Percentiles rank a stretch among this genome's conserved stretches.
Conservation (phyloP, 768 basidiomycete genomes). For the Leccinum olivaceopallidum region DNA sequence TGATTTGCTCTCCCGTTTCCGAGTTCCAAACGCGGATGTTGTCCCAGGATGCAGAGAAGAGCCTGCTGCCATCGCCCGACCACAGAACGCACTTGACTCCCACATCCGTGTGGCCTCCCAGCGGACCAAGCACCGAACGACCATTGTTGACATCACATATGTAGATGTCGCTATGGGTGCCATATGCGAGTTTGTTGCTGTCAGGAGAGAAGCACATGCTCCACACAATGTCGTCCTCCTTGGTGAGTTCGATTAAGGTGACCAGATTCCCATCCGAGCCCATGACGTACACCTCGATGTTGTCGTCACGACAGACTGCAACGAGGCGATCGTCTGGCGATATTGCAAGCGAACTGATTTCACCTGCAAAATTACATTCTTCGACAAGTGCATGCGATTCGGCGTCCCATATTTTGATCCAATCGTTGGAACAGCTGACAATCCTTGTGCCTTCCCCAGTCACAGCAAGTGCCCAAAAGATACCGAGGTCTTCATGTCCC, state of each 20-base stretch:
- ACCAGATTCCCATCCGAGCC: too few relatives aligned
- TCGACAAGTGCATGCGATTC: not conserved
- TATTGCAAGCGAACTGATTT: not conserved
- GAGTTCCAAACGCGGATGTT: not conserved
- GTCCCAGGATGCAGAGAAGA: not conserved
- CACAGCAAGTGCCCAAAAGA: not conserved
- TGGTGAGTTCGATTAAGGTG: too few relatives aligned
- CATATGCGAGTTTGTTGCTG: not conserved
- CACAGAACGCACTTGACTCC: not conserved
- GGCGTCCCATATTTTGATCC: not conserved
- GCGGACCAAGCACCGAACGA: not conserved
- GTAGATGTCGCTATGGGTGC: not conserved
- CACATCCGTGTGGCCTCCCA: not conserved
- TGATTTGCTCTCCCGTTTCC: too few relatives aligned
- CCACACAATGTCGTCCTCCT: too few relatives aligned
- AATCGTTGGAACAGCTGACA: not conserved
- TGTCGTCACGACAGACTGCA: not conserved
- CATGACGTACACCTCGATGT: not conserved
- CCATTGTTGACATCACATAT: not conserved
- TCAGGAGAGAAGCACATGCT: not conserved
- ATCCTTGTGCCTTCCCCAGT: not conserved
- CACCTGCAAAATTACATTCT: not conserved
- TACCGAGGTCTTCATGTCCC: not conserved
- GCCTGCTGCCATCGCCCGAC: not conserved
- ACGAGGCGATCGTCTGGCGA: not conserved